phyloP scores from a whole-genome alignment of 805 yeast species.

The Metschnikowia arizonensis region DNA sequence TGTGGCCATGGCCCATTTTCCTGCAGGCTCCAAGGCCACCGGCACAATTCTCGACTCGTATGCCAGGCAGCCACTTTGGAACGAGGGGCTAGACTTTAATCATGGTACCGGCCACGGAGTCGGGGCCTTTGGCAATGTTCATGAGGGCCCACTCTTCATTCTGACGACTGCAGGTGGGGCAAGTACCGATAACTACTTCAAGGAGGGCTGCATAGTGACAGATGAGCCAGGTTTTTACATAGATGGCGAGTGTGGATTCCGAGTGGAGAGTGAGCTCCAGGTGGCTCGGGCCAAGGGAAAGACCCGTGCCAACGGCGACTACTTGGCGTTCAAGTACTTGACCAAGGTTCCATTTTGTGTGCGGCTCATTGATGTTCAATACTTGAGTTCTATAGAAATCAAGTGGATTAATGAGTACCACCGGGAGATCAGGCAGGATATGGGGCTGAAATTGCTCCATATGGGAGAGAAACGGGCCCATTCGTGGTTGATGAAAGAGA shows the following conservation, averaged over 20 bases:
- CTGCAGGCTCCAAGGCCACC: slow-evolving; percentile 54
- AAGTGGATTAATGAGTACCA: slow-evolving; percentile 41
- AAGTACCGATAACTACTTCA: slow-evolving; percentile 37
- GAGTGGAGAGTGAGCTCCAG: slow-evolving; percentile 81
- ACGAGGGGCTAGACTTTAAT: slow-evolving; percentile 75
- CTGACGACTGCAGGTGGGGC: slow-evolving; percentile 54
- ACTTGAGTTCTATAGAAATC: slow-evolving; percentile 28
- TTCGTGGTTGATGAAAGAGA: slow-evolving; percentile 70
- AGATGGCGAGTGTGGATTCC: slow-evolving; percentile 84
- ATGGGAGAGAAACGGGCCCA: slow-evolving; percentile 55
- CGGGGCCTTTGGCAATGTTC: slow-evolving; percentile 88
- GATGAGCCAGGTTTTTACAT: slow-evolving; percentile 95
- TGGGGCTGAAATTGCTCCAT: slow-evolving; percentile 40
- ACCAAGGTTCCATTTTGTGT: slow-evolving; percentile 41
- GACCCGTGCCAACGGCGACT: slow-evolving; percentile 26
- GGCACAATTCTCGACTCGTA: slow-evolving; percentile 75
- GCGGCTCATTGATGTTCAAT: slow-evolving; percentile 32
- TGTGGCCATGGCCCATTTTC: slow-evolving; percentile 74
- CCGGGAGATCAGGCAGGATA: slow-evolving; percentile 29
- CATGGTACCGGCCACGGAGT: slow-evolving; percentile 99
- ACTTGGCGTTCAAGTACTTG: slow-evolving; percentile 37
- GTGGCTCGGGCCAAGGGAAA: slow-evolving; percentile 46
- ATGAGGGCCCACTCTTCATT: slow-evolving; percentile 90
- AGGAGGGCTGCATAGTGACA: slow-evolving; percentile 68
- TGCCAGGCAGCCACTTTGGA: slow-evolving; percentile 81